Evolutionary conservation across 2,329 filamentous ascomycete species (phyloP), one percentile per base, ranked within the genome.

Genomic region (Elsinoe batatas): DNA sequence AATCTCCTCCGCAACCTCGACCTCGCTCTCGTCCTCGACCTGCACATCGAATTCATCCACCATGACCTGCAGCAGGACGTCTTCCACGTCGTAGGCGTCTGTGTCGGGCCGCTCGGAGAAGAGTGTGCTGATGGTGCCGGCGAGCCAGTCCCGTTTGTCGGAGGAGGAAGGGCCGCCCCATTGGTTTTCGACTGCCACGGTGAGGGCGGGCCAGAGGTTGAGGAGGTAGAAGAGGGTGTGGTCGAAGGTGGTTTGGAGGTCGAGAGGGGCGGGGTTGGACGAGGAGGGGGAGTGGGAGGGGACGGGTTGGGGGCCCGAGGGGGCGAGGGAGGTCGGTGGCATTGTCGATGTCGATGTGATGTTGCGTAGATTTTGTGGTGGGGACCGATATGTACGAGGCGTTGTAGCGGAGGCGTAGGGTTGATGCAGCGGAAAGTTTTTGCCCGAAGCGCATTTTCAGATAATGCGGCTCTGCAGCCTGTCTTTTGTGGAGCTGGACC

Each of bases 101-200:
- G 87, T 83, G 56, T 82, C 75, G 1, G 81, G 76, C 3, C 76
- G 72, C 10, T 75, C 71, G 15, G 65, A 75, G 63, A 96, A 85
- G 60, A 95, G 81, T 22, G 95, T 88, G 58, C 84, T 85, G 54
- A 97, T 78, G 42, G 87, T 87, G 60, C 90, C 91, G 53, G 88
- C 91, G 65, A 98, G 88, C 91, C 91, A 97, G 77, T 95, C 91
- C 65, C 91, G 87, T 76, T 97, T 97, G 71, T 94, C 89, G 58
- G 78, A 71, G 18, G 83, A 85, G 66, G 89, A 83, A 38, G 88
- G 82, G 1, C 91, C 93, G 64, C 91, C 93, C 86, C 91, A 95
- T 72, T 82, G 78, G 69, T 88, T 89, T 68, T 87, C 81, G 43
- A 96, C 88, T 46, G 93, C 89, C 67, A 95, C 83, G 49, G 85